These are phyloP conservation scores for Euclidium syriacum DNA, from an alignment of 345 rosid genomes.

Conservation along the genomic window DNA sequence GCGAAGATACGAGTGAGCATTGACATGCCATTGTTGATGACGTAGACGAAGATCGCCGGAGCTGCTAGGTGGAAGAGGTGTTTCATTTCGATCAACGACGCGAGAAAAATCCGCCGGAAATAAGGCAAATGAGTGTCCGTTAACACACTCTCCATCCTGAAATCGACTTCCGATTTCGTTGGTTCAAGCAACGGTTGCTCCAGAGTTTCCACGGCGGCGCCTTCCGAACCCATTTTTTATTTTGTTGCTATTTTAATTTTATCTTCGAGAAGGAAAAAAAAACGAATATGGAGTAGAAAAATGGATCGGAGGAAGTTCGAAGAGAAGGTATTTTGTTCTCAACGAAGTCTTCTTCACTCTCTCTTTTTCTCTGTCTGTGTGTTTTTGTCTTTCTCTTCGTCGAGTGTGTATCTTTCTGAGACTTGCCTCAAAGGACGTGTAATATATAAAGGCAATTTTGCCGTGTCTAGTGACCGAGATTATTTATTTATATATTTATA, in stretches of 20 bases:
- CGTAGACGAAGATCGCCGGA: slow-evolving; percentile 53
- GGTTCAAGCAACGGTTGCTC: slow-evolving; percentile 27
- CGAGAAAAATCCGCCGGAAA: slow-evolving; percentile 32
- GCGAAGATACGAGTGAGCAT: slow-evolving; percentile 58
- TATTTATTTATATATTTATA: not conserved
- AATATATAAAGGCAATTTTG: slow-evolving; percentile 21
- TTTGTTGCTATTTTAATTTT: no score
- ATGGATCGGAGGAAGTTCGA: no score
- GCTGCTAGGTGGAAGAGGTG: slow-evolving; percentile 44
- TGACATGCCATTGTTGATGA: slow-evolving; percentile 46
- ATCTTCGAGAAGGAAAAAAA: no score
- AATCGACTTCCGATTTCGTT: slow-evolving; percentile 28
- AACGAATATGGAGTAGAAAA: no score
- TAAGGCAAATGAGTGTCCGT: slow-evolving; percentile 30
- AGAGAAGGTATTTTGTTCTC: not conserved
- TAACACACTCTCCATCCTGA: slow-evolving; percentile 46
- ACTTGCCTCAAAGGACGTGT: not conserved
- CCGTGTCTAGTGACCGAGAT: slow-evolving; percentile 2
- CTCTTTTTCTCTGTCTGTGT: not conserved
- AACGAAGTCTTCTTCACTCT: not conserved
- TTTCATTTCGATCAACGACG: slow-evolving; percentile 48
- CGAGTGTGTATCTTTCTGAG: not conserved
- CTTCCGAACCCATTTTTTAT: slow-evolving; percentile 27
- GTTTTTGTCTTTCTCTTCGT: not conserved
- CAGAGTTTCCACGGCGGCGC: slow-evolving; percentile 1